Evolutionary conservation across 1,284 basidiomycete species (phyloP), one percentile per base, ranked within the genome.

Genomic region (Naganishia liquefaciens): DNA sequence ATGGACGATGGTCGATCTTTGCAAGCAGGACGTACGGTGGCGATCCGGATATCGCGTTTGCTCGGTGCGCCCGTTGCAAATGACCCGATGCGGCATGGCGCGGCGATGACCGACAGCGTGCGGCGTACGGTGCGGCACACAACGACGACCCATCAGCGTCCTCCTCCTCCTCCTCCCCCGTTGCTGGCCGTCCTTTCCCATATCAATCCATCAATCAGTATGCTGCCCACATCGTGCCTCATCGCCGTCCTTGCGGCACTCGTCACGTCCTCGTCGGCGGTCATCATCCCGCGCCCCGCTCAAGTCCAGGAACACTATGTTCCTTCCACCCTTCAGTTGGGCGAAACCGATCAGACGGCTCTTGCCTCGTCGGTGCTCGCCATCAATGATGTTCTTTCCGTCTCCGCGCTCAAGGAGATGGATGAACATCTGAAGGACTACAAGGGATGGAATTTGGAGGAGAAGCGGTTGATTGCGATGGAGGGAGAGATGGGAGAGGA

Each of bases 371-470:
- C 19, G 17, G 46, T 11, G 19, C 46, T 61, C 19, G 33, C 42
- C 43, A 27, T 44, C 39, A 25, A 33, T 13, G 40, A 62, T 28
- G 30, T 11, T 11, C 23, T 62, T 49, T 39, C 49, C 23, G n/a
- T 40, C 49, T 42, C 51, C 7, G 39, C 43, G 5, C 49, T 62
- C 15, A 49, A 37, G 2, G 49, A 77, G 80, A 82, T 81, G 67
- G 69, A 42, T 25, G 42, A 33, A 0, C 33, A 47, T 19, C 54
- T 53, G 64, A 44, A 44, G 50, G 69, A 68, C 25, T 62, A 62
- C 60, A 53, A 62, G 37, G 51, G 51, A 21, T 52, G 51, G 60
- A 58, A 62, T 50, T 44, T 72, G 17, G 53, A 68, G 49, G 70
- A 68, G 15, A 66, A 66, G 30, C 68, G 73, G 13, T 67, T 75